These are phyloP conservation scores for Zalaria sp. DNA, from an alignment of 2,329 filamentous ascomycete genomes.

Conservation along the genomic window DNA sequence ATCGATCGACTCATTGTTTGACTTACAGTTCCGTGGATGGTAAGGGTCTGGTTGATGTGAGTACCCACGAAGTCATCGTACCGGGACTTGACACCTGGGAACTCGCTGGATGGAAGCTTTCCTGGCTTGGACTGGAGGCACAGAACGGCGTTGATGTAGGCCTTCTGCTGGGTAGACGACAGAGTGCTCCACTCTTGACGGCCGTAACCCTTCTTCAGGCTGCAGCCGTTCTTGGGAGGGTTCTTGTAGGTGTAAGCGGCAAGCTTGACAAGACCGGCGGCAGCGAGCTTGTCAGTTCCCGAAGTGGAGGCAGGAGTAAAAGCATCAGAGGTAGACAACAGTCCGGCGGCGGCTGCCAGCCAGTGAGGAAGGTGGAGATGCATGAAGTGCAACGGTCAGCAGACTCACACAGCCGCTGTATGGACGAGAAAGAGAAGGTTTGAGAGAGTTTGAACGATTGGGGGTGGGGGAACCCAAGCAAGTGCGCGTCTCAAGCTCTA, in stretches of 20 bases:
- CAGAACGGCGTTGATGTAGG: conserved; percentile 16
- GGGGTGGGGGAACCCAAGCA: too few relatives aligned
- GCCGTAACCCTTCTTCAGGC: conserved; percentile 21
- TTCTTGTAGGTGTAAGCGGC: conserved; percentile 8
- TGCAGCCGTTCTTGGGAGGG: neutral
- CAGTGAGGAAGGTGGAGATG: too few relatives aligned
- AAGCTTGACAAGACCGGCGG: conserved; percentile 11
- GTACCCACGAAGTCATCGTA: conserved; percentile 8
- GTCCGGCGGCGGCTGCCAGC: neutral
- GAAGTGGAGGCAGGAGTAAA: conserved; percentile 13
- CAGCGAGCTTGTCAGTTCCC: conserved; percentile 11
- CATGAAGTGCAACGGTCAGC: too few relatives aligned
- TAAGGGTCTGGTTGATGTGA: conserved; percentile 7
- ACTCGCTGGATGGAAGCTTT: conserved; percentile 4
- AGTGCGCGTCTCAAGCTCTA: too few relatives aligned
- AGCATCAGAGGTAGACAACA: conserved; percentile 4
- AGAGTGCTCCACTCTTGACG: conserved; percentile 28
- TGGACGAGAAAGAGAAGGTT: too few relatives aligned
- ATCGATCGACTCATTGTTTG: neutral
- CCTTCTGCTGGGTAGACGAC: conserved; percentile 11
- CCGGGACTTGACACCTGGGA: conserved; percentile 6
- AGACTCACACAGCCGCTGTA: too few relatives aligned
- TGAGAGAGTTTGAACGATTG: too few relatives aligned
- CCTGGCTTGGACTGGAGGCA: conserved; percentile 15
- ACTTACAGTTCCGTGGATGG: conserved; percentile 4